Conservation (phyloP, 202 grass and related monocot species). For the Digitaria exilis region DNA sequence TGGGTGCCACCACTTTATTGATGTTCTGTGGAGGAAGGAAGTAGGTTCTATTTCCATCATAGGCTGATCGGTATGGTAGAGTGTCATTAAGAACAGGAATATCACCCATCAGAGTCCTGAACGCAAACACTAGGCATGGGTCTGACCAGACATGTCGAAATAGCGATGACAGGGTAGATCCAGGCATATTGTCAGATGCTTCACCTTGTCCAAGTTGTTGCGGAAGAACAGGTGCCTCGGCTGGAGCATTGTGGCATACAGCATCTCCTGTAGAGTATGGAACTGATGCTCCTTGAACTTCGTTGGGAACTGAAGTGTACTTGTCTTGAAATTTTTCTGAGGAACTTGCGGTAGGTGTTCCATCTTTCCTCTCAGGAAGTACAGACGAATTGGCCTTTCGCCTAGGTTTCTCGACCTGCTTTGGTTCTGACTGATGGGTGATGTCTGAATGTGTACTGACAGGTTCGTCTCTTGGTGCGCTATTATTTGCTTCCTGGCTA, state of each 20-base stretch:
- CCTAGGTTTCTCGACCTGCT: slow-evolving; percentile 4
- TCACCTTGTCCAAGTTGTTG: slow-evolving; percentile 33
- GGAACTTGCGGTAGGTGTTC: slow-evolving; percentile 3
- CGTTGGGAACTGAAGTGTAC: slow-evolving; percentile 26
- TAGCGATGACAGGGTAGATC: slow-evolving; percentile 42
- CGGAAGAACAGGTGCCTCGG: slow-evolving; percentile 6
- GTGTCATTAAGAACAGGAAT: slow-evolving; percentile 51
- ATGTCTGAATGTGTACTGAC: neutral
- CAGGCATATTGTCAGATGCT: slow-evolving; percentile 37
- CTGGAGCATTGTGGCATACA: slow-evolving; percentile 17
- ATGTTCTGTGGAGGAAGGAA: slow-evolving; percentile 48
- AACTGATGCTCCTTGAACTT: slow-evolving; percentile 30
- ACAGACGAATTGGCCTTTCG: slow-evolving; percentile 29
- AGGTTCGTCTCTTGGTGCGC: slow-evolving; percentile 14
- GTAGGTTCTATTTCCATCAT: slow-evolving; percentile 26
- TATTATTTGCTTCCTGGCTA: slow-evolving; percentile 29
- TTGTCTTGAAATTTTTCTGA: slow-evolving; percentile 29
- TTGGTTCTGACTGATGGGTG: slow-evolving; percentile 21
- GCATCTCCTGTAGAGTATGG: slow-evolving; percentile 24
- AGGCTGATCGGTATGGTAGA: slow-evolving; percentile 13
- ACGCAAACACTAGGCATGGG: slow-evolving; percentile 86
- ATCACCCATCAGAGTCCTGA: slow-evolving; percentile 75
- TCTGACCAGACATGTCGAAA: slow-evolving; percentile 66
- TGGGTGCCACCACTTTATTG: slow-evolving; percentile 28
- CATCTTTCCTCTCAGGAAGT: slow-evolving; percentile 39